Evolutionary conservation across 106 monocot genomes (phyloP).

Genomic region (Dioscorea alata): DNA sequence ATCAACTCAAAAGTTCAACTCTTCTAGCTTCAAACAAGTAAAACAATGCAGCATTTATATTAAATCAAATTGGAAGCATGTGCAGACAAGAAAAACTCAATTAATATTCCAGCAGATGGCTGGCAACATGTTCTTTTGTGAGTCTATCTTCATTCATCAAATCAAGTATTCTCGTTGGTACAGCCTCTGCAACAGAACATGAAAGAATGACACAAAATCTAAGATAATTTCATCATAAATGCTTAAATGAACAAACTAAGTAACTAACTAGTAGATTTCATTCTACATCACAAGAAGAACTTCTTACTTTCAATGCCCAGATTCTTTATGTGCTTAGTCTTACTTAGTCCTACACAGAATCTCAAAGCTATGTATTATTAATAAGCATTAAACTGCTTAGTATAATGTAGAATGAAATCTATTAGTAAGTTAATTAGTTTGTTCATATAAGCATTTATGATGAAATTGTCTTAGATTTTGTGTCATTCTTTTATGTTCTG

Average conservation of each 20-base stretch:
- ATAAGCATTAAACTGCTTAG: too few species aligned
- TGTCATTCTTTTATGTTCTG: constrained; percentile 3
- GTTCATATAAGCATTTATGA: neutral
- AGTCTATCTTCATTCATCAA: constrained; percentile 76
- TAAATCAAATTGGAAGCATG: too few species aligned
- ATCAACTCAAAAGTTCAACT: too few species aligned
- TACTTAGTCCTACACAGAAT: too few species aligned
- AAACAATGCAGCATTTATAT: too few species aligned
- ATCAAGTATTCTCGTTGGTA: constrained; percentile 85
- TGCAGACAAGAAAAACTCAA: too few species aligned
- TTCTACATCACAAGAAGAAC: neutral
- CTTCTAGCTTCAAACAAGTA: too few species aligned
- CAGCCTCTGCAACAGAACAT: constrained; percentile 54
- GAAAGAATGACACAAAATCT: neutral
- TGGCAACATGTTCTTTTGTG: constrained; percentile 81
- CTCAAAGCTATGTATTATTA: too few species aligned
- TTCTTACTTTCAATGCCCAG: constrained; percentile 66
- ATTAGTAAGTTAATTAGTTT: neutral
- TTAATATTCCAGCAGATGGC: constrained; percentile 37
- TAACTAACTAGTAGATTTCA: neutral
- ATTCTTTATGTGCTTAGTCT: too few species aligned
- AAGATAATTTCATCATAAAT: neutral
- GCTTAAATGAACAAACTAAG: neutral
- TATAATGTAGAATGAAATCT: neutral
- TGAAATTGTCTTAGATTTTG: neutral